Conservation (phyloP, 495 filamentous ascomycete genomes). For the Durotheca rogersii region DNA sequence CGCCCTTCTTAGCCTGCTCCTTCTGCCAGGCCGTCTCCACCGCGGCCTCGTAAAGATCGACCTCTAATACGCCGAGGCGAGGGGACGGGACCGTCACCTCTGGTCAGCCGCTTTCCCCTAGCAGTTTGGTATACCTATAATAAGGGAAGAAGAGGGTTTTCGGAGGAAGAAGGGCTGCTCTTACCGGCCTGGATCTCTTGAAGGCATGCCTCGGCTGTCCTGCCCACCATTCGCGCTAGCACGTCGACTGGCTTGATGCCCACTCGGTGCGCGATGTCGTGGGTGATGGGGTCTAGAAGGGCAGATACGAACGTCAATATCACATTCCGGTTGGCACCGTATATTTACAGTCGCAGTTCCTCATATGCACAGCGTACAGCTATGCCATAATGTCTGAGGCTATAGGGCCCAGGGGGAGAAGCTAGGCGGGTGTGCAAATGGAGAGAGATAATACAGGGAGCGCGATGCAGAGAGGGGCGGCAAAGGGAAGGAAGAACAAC, state of each 20-base stretch:
- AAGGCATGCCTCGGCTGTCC: conserved; percentile 18
- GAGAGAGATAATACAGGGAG: too few species aligned
- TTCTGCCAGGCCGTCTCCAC: conserved; percentile 6
- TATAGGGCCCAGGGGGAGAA: too few species aligned
- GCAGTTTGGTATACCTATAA: too few species aligned
- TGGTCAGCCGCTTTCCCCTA: too few species aligned
- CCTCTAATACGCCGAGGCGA: too few species aligned
- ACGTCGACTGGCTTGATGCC: conserved; percentile 15
- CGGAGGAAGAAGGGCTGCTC: neutral
- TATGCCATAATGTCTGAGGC: too few species aligned
- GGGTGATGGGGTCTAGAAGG: conserved; percentile 16
- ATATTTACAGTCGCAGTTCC: too few species aligned
- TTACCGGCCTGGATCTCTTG: conserved; percentile 18
- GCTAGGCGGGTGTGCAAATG: too few species aligned
- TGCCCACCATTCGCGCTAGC: conserved; percentile 21
- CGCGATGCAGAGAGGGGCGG: neutral
- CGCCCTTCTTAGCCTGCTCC: neutral
- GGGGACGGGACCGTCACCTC: too few species aligned
- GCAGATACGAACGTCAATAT: neutral
- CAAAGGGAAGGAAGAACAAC: neutral
- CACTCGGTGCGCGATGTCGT: conserved; percentile 12
- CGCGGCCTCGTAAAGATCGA: conserved; percentile 7
- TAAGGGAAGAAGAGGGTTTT: neutral
- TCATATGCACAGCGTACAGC: too few species aligned
- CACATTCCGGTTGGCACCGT: neutral